Evolutionary conservation across 768 basidiomycete species (phyloP).

Genomic region (Termitomyces sp.): DNA sequence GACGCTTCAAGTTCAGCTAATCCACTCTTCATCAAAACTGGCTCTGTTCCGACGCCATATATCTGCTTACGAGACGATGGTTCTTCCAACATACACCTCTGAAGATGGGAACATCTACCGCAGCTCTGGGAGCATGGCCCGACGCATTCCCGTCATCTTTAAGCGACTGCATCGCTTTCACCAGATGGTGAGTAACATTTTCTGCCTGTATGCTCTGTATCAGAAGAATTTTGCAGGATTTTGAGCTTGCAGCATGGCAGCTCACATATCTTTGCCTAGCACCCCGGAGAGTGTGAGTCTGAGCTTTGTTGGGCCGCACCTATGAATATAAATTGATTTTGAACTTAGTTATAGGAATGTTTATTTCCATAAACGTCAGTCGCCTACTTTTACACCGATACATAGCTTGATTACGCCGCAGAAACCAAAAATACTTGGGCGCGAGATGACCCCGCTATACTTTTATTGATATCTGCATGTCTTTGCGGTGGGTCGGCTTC

Average conservation of each 20-base stretch:
- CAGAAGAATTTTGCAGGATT: slow-evolving; percentile 55
- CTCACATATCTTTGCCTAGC: slow-evolving; percentile 90
- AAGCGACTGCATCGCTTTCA: slow-evolving; percentile 74
- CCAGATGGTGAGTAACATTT: slow-evolving; percentile 62
- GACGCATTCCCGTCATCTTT: slow-evolving; percentile 75
- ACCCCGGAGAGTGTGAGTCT: slow-evolving; percentile 79
- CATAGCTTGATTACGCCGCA: slow-evolving; percentile 21
- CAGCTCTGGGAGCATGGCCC: slow-evolving; percentile 32
- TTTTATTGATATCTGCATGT: slow-evolving; percentile 78
- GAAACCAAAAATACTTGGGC: slow-evolving; percentile 99
- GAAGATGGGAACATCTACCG: slow-evolving; percentile 33
- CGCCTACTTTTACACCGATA: neutral
- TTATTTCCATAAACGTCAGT: slow-evolving; percentile 93
- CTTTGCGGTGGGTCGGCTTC: slow-evolving; percentile 50
- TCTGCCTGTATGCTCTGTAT: neutral
- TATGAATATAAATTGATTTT: slow-evolving; percentile 11
- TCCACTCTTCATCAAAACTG: slow-evolving; percentile 21
- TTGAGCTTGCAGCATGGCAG: slow-evolving; percentile 96
- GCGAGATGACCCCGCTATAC: slow-evolving; percentile 93
- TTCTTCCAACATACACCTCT: slow-evolving; percentile 33
- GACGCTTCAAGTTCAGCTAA: neutral
- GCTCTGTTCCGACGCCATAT: slow-evolving; percentile 31
- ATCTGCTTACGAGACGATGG: slow-evolving; percentile 28
- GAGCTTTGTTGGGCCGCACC: slow-evolving; percentile 9
- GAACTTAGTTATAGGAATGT: slow-evolving; percentile 81